A percentile compares a stretch with the other conserved stretches of the same genome.
Evolutionary conservation across 1,139 yeast species (phyloP).

Genomic region (Scheffersomyces lignicola): DNA sequence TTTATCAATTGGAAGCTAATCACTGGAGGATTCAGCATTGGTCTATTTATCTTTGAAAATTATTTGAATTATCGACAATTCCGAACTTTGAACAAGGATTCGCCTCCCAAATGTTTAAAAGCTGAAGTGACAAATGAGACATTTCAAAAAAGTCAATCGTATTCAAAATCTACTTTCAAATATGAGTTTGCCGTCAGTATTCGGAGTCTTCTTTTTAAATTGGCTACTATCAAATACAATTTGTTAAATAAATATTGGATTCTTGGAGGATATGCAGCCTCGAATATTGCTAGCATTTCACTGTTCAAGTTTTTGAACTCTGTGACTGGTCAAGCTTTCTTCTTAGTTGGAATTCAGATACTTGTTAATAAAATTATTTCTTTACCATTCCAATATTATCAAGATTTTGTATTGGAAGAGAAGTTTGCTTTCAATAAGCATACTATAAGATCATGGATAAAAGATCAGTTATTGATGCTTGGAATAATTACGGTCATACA

Average conservation of each 20-base stretch:
- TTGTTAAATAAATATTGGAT: slow-evolving; percentile 71
- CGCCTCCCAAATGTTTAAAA: slow-evolving; percentile 64
- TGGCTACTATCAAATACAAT: slow-evolving; percentile 59
- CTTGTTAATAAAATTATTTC: slow-evolving; percentile 51
- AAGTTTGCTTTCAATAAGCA: slow-evolving; percentile 89
- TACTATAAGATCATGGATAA: slow-evolving; percentile 67
- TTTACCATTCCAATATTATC: slow-evolving; percentile 72
- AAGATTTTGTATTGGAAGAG: slow-evolving; percentile 86
- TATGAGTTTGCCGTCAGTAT: slow-evolving; percentile 62
- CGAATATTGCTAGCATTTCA: slow-evolving; percentile 28
- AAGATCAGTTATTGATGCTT: slow-evolving; percentile 66
- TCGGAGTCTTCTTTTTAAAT: slow-evolving; percentile 54
- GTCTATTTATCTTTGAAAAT: slow-evolving; percentile 73
- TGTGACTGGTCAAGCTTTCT: slow-evolving; percentile 64
- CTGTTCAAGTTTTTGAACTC: slow-evolving; percentile 50
- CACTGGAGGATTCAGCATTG: slow-evolving; percentile 71
- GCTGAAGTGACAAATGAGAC: slow-evolving; percentile 70
- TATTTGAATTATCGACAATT: slow-evolving; percentile 79
- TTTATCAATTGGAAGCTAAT: slow-evolving; percentile 76
- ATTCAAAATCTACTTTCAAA: slow-evolving; percentile 77
- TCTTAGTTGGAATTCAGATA: slow-evolving; percentile 51
- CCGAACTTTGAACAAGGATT: slow-evolving; percentile 53
- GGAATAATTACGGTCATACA: slow-evolving; percentile 59
- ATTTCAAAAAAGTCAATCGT: slow-evolving; percentile 73
- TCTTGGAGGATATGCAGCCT: slow-evolving; percentile 44